These are phyloP conservation scores for Trypanosoma cruzi DNA, from an alignment of 208 protist species.

Conservation along the genomic window DNA sequence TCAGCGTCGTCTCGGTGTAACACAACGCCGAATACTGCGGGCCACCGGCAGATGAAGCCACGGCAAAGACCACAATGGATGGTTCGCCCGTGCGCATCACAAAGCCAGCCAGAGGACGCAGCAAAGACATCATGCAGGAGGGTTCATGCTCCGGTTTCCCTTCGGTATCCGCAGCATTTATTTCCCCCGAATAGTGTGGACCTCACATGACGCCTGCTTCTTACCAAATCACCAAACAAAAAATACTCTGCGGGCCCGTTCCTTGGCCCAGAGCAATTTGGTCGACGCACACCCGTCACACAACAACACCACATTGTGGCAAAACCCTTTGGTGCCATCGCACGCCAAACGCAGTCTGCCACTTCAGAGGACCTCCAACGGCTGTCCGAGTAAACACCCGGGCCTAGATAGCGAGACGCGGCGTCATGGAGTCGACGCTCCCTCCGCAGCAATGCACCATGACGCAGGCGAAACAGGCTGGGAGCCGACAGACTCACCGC, in stretches of 20 bases:
- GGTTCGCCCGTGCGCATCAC: slow-evolving; percentile 5
- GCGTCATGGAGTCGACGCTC: slow-evolving; percentile 5
- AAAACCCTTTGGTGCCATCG: slow-evolving; percentile 30
- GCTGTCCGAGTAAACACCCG: slow-evolving; percentile 4
- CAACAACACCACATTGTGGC: slow-evolving; percentile 16
- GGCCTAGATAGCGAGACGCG: not conserved
- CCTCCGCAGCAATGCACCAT: slow-evolving; percentile 10
- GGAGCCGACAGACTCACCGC: not conserved
- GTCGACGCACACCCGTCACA: not conserved
- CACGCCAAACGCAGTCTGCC: slow-evolving; percentile 25
- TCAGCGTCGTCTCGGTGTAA: slow-evolving; percentile 19
- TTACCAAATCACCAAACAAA: not conserved
- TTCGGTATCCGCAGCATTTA: not conserved
- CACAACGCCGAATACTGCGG: slow-evolving; percentile 26
- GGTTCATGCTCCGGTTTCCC: not conserved
- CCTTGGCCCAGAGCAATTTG: not conserved
- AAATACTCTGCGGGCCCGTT: not conserved
- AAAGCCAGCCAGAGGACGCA: not conserved
- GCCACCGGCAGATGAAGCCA: slow-evolving; percentile 19
- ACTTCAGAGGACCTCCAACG: slow-evolving; percentile 6
- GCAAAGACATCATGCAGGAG: not conserved
- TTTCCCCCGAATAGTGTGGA: not conserved
- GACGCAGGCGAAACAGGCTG: not conserved
- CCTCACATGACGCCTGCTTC: not conserved
- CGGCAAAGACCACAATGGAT: slow-evolving; percentile 8